Conservation (phyloP, 352 stramenopile species). For the Aphanomyces euteiches region DNA sequence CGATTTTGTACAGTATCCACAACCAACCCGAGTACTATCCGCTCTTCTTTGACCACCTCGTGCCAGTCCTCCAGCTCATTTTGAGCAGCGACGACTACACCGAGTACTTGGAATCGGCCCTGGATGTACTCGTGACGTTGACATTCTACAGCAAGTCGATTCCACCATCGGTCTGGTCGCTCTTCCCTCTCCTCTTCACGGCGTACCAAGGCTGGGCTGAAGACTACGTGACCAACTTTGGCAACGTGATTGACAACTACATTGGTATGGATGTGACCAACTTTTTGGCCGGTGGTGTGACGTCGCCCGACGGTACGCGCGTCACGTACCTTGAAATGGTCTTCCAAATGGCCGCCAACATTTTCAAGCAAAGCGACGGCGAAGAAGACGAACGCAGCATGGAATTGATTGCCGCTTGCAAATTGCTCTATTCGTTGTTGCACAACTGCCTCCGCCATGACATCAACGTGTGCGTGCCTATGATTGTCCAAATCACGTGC, state of each 20-base stretch:
- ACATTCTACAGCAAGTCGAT: conserved; percentile 94
- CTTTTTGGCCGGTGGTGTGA: conserved; percentile 49
- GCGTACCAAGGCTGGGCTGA: conserved; percentile 95
- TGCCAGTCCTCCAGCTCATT: conserved; percentile 93
- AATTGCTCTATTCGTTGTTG: conserved; percentile 72
- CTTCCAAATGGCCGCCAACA: conserved; percentile 70
- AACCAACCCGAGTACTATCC: conserved; percentile 75
- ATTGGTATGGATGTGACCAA: conserved; percentile 79
- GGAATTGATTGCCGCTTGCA: conserved; percentile 57
- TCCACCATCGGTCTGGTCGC: conserved; percentile 89
- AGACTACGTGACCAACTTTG: conserved; percentile 96
- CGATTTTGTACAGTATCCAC: conserved; percentile 80
- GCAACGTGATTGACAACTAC: conserved; percentile 95
- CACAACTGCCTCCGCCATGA: conserved; percentile 79
- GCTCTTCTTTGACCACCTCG: conserved; percentile 92
- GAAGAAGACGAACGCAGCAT: conserved; percentile 55
- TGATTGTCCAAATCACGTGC: conserved; percentile 68
- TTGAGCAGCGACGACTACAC: conserved; percentile 94
- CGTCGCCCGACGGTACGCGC: conserved; percentile 42
- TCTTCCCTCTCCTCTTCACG: conserved; percentile 95
- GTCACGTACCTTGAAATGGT: conserved; percentile 76
- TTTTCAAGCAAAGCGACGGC: conserved; percentile 56
- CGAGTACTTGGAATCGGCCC: conserved; percentile 95
- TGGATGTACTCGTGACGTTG: conserved; percentile 95
- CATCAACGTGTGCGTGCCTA: conserved; percentile 67